phyloP scores from a whole-genome alignment of 441 rosid genomes.

The Euphorbia celastroides region DNA sequence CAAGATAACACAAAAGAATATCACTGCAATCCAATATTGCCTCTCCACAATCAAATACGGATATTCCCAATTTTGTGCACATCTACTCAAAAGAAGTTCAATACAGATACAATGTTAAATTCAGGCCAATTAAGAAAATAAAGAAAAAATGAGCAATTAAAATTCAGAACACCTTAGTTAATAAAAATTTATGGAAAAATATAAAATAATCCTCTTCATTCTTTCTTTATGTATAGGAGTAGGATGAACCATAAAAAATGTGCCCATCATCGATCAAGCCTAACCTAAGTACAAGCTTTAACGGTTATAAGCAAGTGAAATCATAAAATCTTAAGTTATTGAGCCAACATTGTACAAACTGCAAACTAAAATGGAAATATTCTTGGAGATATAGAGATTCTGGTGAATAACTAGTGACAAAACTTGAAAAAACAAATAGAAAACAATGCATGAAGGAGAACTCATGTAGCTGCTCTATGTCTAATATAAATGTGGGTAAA shows the following conservation, averaged over 20 bases:
- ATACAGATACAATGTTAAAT: not conserved
- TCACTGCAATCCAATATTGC: not conserved
- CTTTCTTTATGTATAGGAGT: constrained; percentile 4
- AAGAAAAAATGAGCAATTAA: not conserved
- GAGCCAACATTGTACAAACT: not conserved
- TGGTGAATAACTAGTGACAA: not conserved
- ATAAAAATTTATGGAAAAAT: not conserved
- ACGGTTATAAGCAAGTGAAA: not conserved
- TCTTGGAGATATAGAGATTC: not conserved
- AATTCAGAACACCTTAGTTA: not conserved
- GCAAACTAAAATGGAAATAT: not conserved
- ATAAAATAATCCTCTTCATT: not conserved
- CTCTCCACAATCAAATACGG: not conserved
- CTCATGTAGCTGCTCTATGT: not conserved
- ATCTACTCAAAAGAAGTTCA: not conserved
- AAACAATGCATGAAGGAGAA: not conserved
- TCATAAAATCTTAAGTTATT: not conserved
- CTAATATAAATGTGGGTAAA: not conserved
- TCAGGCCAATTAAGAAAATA: not conserved
- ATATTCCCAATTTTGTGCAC: constrained; percentile 1
- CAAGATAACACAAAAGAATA: not conserved
- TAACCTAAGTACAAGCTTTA: not conserved
- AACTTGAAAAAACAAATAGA: not conserved
- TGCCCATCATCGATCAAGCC: not conserved
- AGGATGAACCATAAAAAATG: not conserved